Base-by-base conservation (phyloP, 108 stramenopile genomes). In the Poteriospumella lacustris region DNA sequence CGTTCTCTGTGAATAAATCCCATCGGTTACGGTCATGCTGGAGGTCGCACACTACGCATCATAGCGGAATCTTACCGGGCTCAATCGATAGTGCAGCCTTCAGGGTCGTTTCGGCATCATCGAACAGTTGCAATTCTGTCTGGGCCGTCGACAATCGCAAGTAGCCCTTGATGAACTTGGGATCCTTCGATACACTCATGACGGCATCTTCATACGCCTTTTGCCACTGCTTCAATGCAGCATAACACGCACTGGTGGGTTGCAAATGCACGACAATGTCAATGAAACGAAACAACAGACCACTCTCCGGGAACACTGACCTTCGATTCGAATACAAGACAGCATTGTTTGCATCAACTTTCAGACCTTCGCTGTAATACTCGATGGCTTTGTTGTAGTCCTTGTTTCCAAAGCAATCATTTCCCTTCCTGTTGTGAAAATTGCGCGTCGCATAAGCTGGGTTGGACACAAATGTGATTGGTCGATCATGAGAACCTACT, bases 291-390 rank as follows among this genome's bases (percentile, higher is more conserved):
- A 56, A 56, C 24, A 15, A 56, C 52, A 19, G 24, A 56, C 15
- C 24, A 56, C 24, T 19, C 15, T 19, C 15, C 24, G 15, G 15
- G 19, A 56, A 19, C 24, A 24, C 15, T 12, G 5, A 64, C 60
- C 60, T 64, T 64, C 60, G 60, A 64, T 73, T 73, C 5, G 70
- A 73, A 73, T 73, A 73, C 26, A 29, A 73, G 31, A 73, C 47
- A 73, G 70, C 70, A 39, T 42, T 42, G 12, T 5, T 3, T 34
- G 70, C 31, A 56, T 73, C 70, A 34, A 44, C 5, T 52, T 44
- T 26, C 26, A 73, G 26, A 42, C 31, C 70, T 29, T 36, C 31
- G 24, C 31, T 33, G 36, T 73, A 73, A 15, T 42, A 24, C 33
- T 56, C 41, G 12, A 73, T 73, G 28, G 70, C 70, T 73, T 73